A percentile compares a stretch with the other conserved stretches of the same genome.
Evolutionary conservation across 2,329 filamentous ascomycete genomes (phyloP).

Genomic region (Canariomyces notabilis): DNA sequence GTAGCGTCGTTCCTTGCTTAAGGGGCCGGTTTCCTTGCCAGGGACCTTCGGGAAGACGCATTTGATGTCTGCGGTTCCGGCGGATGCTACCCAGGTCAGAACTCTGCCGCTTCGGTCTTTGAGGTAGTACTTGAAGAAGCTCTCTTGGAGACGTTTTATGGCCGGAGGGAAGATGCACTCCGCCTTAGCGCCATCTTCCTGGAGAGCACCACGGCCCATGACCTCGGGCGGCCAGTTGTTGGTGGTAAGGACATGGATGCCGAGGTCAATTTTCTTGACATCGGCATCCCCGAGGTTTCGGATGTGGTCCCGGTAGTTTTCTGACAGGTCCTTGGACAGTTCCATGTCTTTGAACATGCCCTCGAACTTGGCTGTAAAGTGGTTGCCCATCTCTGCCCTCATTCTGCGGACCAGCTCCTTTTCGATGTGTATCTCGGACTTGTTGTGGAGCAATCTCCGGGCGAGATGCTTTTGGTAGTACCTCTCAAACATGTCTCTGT

Average conservation of each 20-base stretch:
- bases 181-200: constrained; percentile 40
- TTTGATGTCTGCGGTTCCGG: constrained; percentile 79
- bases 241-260: constrained; percentile 80
- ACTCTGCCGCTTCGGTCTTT: constrained; percentile 82
- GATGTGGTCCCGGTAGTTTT: constrained; percentile 68
- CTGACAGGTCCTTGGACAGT: constrained; percentile 76
- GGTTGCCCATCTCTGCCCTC: constrained; percentile 93
- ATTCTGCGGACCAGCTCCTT: constrained; percentile 94
- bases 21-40: constrained; percentile 59
- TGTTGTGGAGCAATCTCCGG: constrained; percentile 78
- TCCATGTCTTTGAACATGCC: constrained; percentile 98
- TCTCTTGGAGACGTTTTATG: constrained; percentile 70
- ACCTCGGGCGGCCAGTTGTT: constrained; percentile 94
- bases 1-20: constrained; percentile 66
- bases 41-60: constrained; percentile 69
- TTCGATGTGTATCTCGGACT: constrained; percentile 85
- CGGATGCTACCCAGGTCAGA: constrained; percentile 71
- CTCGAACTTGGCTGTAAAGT: constrained; percentile 88
- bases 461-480: constrained; percentile 98
- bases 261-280: constrained; percentile 67
- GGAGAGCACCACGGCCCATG: constrained; percentile 58
- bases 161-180: constrained; percentile 69
- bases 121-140: constrained; percentile 85
- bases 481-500: constrained; percentile 91
- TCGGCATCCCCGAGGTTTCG: constrained; percentile 45